Evolutionary conservation across 2,329 filamentous ascomycete species (phyloP).

Genomic region (Pezicula carpinea): DNA sequence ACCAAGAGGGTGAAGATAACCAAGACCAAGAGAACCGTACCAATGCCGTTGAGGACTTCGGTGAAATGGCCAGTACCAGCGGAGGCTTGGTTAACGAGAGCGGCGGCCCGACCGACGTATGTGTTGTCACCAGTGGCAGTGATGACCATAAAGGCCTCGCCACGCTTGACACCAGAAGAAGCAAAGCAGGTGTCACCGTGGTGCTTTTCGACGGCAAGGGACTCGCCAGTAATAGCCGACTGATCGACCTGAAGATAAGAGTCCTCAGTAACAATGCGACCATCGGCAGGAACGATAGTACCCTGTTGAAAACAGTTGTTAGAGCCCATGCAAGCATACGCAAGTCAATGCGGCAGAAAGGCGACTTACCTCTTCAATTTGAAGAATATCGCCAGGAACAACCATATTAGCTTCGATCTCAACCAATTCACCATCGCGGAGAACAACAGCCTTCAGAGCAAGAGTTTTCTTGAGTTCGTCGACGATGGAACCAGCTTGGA

Average conservation of each 20-base stretch:
- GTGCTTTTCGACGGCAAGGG: constrained; percentile 86
- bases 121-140: constrained; percentile 85
- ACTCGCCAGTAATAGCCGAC: constrained; percentile 88
- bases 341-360: too few relatives aligned
- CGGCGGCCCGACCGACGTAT: constrained; percentile 84
- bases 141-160: constrained; percentile 77
- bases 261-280: constrained; percentile 76
- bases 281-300: constrained; percentile 87
- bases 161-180: constrained; percentile 87
- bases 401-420: constrained; percentile 81
- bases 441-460: constrained; percentile 80
- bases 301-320: constrained; percentile 40
- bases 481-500: constrained; percentile 84
- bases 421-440: constrained; percentile 72
- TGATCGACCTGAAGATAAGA: constrained; percentile 88
- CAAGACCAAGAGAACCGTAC: constrained; percentile 72
- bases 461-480: constrained; percentile 88
- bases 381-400: constrained; percentile 84
- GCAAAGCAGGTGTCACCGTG: constrained; percentile 76
- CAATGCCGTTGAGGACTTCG: constrained; percentile 83
- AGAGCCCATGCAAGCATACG: constrained; percentile 1
- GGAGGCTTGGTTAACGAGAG: constrained; percentile 74
- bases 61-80: constrained; percentile 81
- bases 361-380: constrained; percentile 66
- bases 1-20: constrained; percentile 77